Conservation (phyloP, 2,329 filamentous ascomycete genomes). For the Xylaria arbuscula region DNA sequence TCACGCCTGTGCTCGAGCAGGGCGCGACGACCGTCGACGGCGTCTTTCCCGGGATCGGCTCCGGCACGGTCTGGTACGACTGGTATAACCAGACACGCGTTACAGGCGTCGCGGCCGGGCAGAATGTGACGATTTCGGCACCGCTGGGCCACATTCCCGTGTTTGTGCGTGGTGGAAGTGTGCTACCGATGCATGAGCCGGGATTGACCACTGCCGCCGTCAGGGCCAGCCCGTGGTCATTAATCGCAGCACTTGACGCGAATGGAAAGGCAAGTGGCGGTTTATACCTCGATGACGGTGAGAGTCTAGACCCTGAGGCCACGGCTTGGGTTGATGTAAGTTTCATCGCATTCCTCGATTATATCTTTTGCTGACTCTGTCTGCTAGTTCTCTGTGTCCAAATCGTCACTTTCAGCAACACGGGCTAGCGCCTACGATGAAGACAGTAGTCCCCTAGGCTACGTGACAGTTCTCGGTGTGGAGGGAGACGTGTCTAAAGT, state of each 20-base stretch:
- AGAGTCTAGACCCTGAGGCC: conserved; percentile 67
- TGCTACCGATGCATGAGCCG: conserved; percentile 75
- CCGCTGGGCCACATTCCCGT: conserved; percentile 76
- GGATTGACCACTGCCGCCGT: conserved; percentile 73
- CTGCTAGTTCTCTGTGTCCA: conserved; percentile 55
- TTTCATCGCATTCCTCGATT: conserved; percentile 15
- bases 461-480: conserved; percentile 72
- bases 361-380: neutral
- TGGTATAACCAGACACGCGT: conserved; percentile 77
- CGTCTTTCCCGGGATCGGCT: conserved; percentile 74
- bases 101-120: conserved; percentile 47
- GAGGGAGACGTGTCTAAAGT: conserved; percentile 56
- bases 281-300: conserved; percentile 81
- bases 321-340: conserved; percentile 65
- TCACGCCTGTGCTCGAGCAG: conserved; percentile 74
- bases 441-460: conserved; percentile 68
- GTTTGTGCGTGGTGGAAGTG: conserved; percentile 73
- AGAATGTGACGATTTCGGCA: conserved; percentile 56
- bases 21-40: conserved; percentile 71
- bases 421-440: conserved; percentile 61
- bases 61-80: conserved; percentile 77
- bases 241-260: conserved; percentile 70
- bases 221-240: conserved; percentile 72
- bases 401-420: conserved; percentile 59
- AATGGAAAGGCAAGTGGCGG: conserved; percentile 67